These are phyloP conservation scores for Russula dissimulans DNA, from an alignment of 768 basidiomycete species.

Conservation along the genomic window DNA sequence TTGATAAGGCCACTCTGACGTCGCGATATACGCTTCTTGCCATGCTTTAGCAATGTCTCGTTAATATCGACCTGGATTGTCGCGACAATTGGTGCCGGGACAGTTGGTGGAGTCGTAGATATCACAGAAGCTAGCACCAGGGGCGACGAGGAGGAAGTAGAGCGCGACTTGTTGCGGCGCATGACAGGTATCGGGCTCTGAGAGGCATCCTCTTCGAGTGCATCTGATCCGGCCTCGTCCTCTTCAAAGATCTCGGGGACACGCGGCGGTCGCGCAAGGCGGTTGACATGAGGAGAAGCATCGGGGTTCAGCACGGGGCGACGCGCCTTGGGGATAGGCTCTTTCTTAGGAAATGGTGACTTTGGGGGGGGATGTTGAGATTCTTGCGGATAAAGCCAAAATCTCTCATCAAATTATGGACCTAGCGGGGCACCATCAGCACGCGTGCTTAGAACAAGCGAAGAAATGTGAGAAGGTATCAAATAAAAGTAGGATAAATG, in stretches of 20 bases:
- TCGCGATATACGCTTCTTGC: conserved; percentile 30
- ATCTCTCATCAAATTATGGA: conserved; percentile 45
- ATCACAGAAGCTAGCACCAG: conserved; percentile 37
- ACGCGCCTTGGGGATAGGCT: conserved; percentile 31
- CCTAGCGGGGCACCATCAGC: conserved; percentile 4
- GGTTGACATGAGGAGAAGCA: conserved; percentile 40
- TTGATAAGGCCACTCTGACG: conserved; percentile 48
- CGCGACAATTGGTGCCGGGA: conserved; percentile 17
- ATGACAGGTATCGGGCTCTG: conserved; percentile 31
- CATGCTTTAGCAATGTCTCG: conserved; percentile 26
- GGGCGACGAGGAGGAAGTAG: conserved; percentile 30
- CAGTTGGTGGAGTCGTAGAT: conserved; percentile 30
- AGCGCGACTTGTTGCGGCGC: conserved; percentile 41
- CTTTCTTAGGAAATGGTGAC: conserved; percentile 36
- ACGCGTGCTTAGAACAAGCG: background rate
- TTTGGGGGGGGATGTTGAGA: conserved; percentile 35
- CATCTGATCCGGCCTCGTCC: conserved; percentile 46
- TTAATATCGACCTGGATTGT: conserved; percentile 25
- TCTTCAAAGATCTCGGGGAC: conserved; percentile 62
- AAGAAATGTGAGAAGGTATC: background rate
- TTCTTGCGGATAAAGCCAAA: conserved; percentile 56
- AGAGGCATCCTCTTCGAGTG: conserved; percentile 32
- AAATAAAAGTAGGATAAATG: background rate
- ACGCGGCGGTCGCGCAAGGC: conserved; percentile 56
- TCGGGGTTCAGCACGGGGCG: conserved; percentile 37